Percentiles rank a stretch among this genome's conserved stretches.
Evolutionary conservation across 1,284 basidiomycete species (phyloP).

Genomic region (Porphyrellus sp.): DNA sequence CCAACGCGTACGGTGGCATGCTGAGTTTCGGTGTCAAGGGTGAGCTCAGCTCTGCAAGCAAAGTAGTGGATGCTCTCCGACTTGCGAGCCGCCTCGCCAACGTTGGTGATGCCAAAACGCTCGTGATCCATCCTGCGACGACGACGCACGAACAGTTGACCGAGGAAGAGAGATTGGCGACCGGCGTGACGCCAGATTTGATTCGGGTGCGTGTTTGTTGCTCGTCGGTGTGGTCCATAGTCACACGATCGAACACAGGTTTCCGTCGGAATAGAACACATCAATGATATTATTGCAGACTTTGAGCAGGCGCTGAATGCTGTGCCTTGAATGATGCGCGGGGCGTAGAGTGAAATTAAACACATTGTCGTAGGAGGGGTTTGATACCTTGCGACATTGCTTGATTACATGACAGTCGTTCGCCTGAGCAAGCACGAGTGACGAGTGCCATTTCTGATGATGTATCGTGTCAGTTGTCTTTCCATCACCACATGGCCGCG

Average conservation of each 20-base stretch:
- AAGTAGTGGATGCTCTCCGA: constrained; percentile 72
- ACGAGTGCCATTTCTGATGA: no score
- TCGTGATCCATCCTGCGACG: constrained; percentile 79
- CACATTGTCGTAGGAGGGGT: no score
- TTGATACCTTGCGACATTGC: background rate
- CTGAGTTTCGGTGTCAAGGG: constrained; percentile 82
- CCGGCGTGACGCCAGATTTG: constrained; percentile 79
- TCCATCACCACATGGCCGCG: no score
- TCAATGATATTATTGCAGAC: constrained; percentile 83
- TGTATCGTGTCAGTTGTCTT: no score
- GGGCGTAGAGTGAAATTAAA: no score
- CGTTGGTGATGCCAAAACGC: constrained; percentile 78
- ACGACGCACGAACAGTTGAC: constrained; percentile 84
- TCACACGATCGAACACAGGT: constrained; percentile 36
- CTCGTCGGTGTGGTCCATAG: background rate
- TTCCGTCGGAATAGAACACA: constrained; percentile 81
- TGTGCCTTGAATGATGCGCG: constrained; percentile 18
- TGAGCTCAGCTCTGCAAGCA: constrained; percentile 55
- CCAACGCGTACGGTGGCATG: constrained; percentile 69
- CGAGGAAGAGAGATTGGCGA: constrained; percentile 61
- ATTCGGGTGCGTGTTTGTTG: constrained; percentile 57
- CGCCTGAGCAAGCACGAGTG: no score
- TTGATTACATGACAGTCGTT: no score
- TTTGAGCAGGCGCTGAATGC: constrained; percentile 49
- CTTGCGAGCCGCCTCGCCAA: constrained; percentile 78